A percentile compares a stretch with the other conserved stretches of the same genome.
These are phyloP conservation scores for Beauveria sp. DNA, from an alignment of 2,329 filamentous ascomycete species.

Conservation along the genomic window DNA sequence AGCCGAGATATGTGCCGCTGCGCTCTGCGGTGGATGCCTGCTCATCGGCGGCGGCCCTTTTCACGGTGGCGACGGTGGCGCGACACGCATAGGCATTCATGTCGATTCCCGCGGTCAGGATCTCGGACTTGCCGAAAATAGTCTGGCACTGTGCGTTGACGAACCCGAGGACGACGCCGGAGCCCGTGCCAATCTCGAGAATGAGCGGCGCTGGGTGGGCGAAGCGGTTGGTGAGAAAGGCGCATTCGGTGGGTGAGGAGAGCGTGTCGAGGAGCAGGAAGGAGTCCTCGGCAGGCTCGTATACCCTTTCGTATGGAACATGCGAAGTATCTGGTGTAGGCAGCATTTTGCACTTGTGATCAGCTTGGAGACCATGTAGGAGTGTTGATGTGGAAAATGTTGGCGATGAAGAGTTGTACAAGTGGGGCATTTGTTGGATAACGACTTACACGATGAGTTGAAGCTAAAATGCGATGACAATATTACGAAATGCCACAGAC, in stretches of 20 bases:
- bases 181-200: conserved; percentile 83
- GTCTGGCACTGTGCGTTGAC: conserved; percentile 62
- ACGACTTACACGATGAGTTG: background rate
- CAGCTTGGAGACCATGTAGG: conserved; percentile 1
- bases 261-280: conserved; percentile 90
- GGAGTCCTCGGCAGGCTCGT: conserved; percentile 94
- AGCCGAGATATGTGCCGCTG: conserved; percentile 53
- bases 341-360: conserved; percentile 51
- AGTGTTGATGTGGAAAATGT: conserved; percentile 9
- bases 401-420: background rate
- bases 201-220: conserved; percentile 49
- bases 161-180: conserved; percentile 90
- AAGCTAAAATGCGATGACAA: background rate
- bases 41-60: conserved; percentile 29
- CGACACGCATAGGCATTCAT: conserved; percentile 77
- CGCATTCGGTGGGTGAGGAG: conserved; percentile 59
- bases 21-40: conserved; percentile 19
- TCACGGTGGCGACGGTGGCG: conserved; percentile 65
- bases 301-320: conserved; percentile 79
- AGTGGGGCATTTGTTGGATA: background rate
- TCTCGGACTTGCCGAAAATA: conserved; percentile 64
- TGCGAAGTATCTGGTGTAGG: conserved; percentile 91
- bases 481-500: background rate
- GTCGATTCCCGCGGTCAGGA: conserved; percentile 73
- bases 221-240: conserved; percentile 63